A percentile compares a stretch with the other conserved stretches of the same genome.
These are phyloP conservation scores for Leishmania major DNA, from an alignment of 208 protist species.

Conservation along the genomic window DNA sequence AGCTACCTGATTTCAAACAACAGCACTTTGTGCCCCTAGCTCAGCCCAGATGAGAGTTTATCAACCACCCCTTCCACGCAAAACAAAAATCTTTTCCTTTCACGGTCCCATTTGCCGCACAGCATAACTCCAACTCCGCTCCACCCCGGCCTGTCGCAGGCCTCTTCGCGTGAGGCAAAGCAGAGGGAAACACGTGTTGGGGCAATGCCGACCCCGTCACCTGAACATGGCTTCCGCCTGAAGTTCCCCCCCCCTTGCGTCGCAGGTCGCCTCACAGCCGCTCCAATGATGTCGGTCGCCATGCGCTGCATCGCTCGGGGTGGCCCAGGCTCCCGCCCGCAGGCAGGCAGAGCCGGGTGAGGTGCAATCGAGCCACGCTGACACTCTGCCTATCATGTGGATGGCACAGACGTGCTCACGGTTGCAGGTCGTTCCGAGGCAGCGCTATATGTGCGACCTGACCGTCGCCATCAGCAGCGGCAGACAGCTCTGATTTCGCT, in stretches of 20 bases:
- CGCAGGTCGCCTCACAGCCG: neutral
- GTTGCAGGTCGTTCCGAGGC: neutral
- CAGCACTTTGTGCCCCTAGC: neutral
- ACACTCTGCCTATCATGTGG: neutral
- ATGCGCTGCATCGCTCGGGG: neutral
- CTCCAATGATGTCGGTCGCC: neutral
- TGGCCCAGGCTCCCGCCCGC: neutral
- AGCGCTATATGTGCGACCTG: neutral
- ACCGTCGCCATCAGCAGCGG: neutral
- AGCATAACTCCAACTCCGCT: too few species aligned
- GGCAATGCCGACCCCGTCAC: neutral
- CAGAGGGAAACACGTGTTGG: neutral
- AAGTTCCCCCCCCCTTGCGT: neutral
- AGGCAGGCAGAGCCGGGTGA: neutral
- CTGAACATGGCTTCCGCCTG: neutral
- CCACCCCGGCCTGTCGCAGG: too few species aligned
- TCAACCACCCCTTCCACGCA: neutral
- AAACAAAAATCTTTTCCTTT: neutral
- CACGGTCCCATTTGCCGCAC: too few species aligned
- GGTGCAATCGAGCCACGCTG: neutral
- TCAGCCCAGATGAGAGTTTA: neutral
- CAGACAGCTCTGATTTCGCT: neutral
- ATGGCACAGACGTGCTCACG: neutral
- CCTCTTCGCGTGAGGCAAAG: too few species aligned
- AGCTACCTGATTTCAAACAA: neutral